These are phyloP conservation scores for Aspergillus pseudoviridinutans DNA, from an alignment of 2,329 filamentous ascomycete species.

Conservation along the genomic window DNA sequence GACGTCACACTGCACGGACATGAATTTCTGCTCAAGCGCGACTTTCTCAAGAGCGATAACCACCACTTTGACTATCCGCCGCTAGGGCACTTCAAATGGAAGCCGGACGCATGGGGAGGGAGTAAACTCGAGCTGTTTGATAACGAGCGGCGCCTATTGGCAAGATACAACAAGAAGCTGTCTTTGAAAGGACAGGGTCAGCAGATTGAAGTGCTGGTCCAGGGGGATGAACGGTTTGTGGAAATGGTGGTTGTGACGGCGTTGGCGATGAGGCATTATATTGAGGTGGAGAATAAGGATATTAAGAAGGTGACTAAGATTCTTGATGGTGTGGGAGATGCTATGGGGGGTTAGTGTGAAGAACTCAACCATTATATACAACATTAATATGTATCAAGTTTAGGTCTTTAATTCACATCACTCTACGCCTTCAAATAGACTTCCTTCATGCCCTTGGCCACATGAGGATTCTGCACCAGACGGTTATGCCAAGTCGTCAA, in stretches of 20 bases:
- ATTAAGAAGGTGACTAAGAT: neutral
- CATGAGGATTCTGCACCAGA: neutral
- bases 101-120: neutral
- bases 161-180: neutral
- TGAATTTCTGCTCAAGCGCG: neutral
- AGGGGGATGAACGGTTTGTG: neutral
- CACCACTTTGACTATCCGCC: neutral
- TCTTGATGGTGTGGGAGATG: neutral
- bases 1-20: neutral
- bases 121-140: neutral
- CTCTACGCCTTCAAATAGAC: neutral
- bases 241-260: neutral
- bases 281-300: neutral
- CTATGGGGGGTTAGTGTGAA: neutral
- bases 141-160: neutral
- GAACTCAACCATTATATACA: neutral
- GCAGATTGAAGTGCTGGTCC: neutral
- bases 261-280: neutral
- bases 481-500: conserved; percentile 13
- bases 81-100: neutral
- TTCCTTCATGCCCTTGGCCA: conserved; percentile 6
- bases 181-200: neutral
- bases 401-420: neutral
- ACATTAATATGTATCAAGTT: neutral
- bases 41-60: neutral